These are phyloP conservation scores for Hypomyces rosellus DNA, from an alignment of 2,329 filamentous ascomycete genomes.

Conservation along the genomic window DNA sequence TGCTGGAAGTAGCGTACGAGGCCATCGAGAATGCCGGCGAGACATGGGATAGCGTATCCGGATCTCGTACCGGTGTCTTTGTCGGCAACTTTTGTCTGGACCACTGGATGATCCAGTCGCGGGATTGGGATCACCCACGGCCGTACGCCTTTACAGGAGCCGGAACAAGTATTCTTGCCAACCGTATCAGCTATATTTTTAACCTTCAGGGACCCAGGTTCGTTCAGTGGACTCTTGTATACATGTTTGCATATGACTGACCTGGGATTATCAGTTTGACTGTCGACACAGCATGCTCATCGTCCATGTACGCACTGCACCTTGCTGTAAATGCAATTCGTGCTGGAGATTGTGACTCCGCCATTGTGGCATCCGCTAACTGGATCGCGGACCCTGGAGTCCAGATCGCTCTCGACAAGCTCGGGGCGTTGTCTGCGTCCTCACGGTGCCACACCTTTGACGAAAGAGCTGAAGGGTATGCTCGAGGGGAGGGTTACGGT, in stretches of 20 bases:
- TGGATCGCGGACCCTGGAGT: neutral
- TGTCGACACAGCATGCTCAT: no score
- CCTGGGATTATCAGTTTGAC: no score
- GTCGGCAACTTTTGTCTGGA: slow-evolving; percentile 5
- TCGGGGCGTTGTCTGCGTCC: slow-evolving; percentile 21
- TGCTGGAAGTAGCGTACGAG: slow-evolving; percentile 37
- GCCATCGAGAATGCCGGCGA: slow-evolving; percentile 34
- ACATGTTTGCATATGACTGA: no score
- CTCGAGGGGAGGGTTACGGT: slow-evolving; percentile 38
- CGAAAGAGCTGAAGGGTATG: slow-evolving; percentile 37
- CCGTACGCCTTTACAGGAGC: slow-evolving; percentile 17
- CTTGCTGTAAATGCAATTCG: no score
- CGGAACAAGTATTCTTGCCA: slow-evolving; percentile 36
- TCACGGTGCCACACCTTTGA: slow-evolving; percentile 29
- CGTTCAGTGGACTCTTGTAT: neutral
- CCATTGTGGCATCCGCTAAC: neutral
- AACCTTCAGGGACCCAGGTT: slow-evolving; percentile 36
- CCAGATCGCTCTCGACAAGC: no score
- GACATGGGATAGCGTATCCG: slow-evolving; percentile 22
- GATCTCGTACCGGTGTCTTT: neutral
- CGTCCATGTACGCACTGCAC: no score
- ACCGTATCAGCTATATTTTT: slow-evolving; percentile 41
- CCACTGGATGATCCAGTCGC: neutral
- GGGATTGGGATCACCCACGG: no score
- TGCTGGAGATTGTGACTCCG: no score